These are phyloP conservation scores for Cladophialophora bantiana DNA, from an alignment of 2,329 filamentous ascomycete genomes.

Conservation along the genomic window DNA sequence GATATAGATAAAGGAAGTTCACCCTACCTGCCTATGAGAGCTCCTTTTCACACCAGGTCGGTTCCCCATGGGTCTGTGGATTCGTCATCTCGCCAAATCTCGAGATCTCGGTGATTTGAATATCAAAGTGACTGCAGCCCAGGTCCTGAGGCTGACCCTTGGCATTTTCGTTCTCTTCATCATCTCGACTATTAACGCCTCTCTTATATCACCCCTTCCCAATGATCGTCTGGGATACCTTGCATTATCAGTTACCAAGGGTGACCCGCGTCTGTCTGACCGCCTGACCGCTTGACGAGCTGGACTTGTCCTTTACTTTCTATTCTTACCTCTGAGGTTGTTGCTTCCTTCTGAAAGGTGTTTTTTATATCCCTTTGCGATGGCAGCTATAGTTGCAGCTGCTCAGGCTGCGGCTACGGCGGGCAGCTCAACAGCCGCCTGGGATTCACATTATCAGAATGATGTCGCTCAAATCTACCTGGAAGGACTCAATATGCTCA, in stretches of 20 bases:
- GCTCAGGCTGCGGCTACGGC: constrained; percentile 11
- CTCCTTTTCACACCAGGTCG: constrained; percentile 16
- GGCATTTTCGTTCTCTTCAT: background rate
- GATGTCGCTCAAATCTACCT: constrained; percentile 32
- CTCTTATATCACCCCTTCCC: constrained; percentile 5
- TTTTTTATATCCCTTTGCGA: background rate
- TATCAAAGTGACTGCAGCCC: constrained; percentile 8
- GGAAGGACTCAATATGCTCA: constrained; percentile 58
- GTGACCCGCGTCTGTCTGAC: background rate
- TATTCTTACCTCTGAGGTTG: background rate
- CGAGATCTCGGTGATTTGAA: constrained; percentile 18
- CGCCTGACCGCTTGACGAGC: constrained; percentile 16
- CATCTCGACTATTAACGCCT: background rate
- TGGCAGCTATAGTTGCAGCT: constrained; percentile 15
- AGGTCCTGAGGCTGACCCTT: background rate
- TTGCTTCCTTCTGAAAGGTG: constrained; percentile 19
- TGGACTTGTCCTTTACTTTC: constrained; percentile 23
- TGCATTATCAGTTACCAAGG: constrained; percentile 14
- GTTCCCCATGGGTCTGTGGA: background rate
- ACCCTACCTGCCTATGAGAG: constrained; percentile 4
- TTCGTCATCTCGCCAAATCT: constrained; percentile 16
- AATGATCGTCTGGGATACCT: constrained; percentile 10
- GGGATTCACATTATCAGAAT: constrained; percentile 36
- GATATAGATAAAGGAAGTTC: background rate
- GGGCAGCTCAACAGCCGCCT: constrained; percentile 20